Conservation (phyloP, 768 basidiomycete genomes). For the Pleurotus tuber-regium region DNA sequence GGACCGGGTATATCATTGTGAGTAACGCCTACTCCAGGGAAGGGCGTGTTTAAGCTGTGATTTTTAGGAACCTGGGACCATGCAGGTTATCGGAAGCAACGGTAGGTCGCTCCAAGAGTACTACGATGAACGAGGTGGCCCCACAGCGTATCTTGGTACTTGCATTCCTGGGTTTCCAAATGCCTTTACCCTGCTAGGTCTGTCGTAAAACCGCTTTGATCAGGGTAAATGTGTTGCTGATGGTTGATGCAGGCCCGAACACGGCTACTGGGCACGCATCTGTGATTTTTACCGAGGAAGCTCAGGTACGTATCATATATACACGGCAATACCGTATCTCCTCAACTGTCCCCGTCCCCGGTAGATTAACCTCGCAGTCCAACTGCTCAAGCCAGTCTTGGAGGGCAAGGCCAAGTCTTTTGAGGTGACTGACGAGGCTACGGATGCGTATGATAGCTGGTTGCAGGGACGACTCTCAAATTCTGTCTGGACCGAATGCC, state of each 20-base stretch:
- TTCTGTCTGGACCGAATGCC: conserved; percentile 54
- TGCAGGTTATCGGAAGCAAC: conserved; percentile 40
- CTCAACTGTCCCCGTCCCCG: conserved; percentile 8
- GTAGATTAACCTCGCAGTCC: conserved; percentile 47
- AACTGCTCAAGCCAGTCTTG: conserved; percentile 52
- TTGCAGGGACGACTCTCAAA: conserved; percentile 43
- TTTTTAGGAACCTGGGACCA: conserved; percentile 33
- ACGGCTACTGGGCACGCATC: conserved; percentile 57
- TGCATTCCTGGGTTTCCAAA: conserved; percentile 58
- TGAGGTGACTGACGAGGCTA: conserved; percentile 44
- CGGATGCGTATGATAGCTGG: conserved; percentile 49
- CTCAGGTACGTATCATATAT: conserved; percentile 37
- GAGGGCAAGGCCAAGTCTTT: conserved; percentile 47
- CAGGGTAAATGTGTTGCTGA: conserved; percentile 4
- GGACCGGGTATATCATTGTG: conserved; percentile 52
- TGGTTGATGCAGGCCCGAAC: conserved; percentile 44
- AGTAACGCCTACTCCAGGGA: conserved; percentile 15
- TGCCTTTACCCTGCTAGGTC: conserved; percentile 46
- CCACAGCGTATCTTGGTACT: conserved; percentile 52
- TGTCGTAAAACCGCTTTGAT: conserved; percentile 14
- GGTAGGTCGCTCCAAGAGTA: conserved; percentile 43
- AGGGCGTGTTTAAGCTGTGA: not conserved
- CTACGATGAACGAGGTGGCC: conserved; percentile 44
- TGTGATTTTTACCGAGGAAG: conserved; percentile 52
- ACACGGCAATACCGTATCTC: conserved; percentile 11